A percentile compares a stretch with the other conserved stretches of the same genome.
Conservation (phyloP, 2,329 filamentous ascomycete genomes). For the Periconia digitata region DNA sequence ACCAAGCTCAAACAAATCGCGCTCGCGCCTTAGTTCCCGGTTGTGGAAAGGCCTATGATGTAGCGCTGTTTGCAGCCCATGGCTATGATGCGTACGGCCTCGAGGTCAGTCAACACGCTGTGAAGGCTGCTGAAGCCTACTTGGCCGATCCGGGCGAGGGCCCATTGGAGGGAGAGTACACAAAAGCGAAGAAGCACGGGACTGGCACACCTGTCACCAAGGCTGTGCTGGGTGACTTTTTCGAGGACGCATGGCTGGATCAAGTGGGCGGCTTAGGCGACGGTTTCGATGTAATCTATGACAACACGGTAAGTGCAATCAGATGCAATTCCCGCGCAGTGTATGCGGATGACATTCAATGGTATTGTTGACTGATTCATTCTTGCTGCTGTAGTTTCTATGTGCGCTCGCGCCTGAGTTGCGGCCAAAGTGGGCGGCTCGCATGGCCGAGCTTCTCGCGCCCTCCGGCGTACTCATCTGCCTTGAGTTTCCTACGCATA, state of each 20-base stretch:
- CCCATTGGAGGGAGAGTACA: slow-evolving; percentile 47
- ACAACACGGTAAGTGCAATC: slow-evolving; percentile 58
- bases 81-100: slow-evolving; percentile 79
- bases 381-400: slow-evolving; percentile 54
- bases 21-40: slow-evolving; percentile 71
- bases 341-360: not conserved
- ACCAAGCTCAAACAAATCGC: slow-evolving; percentile 16
- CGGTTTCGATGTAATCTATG: slow-evolving; percentile 68
- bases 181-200: slow-evolving; percentile 41
- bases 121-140: slow-evolving; percentile 50
- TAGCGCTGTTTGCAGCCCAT: slow-evolving; percentile 70
- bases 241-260: slow-evolving; percentile 58
- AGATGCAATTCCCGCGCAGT: not conserved
- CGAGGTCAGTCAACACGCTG: slow-evolving; percentile 62
- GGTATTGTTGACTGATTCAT: no score
- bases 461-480: slow-evolving; percentile 59
- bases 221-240: slow-evolving; percentile 68
- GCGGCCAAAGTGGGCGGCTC: slow-evolving; percentile 60
- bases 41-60: slow-evolving; percentile 81
- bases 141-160: slow-evolving; percentile 33
- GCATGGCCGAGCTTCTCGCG: slow-evolving; percentile 57
- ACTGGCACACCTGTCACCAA: slow-evolving; percentile 54
- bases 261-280: slow-evolving; percentile 33
- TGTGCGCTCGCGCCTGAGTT: slow-evolving; percentile 59
- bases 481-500: slow-evolving; percentile 78